Evolutionary conservation across 768 basidiomycete genomes (phyloP), one percentile per base, ranked within the genome.

Genomic region (Sarcodon aspratus): DNA sequence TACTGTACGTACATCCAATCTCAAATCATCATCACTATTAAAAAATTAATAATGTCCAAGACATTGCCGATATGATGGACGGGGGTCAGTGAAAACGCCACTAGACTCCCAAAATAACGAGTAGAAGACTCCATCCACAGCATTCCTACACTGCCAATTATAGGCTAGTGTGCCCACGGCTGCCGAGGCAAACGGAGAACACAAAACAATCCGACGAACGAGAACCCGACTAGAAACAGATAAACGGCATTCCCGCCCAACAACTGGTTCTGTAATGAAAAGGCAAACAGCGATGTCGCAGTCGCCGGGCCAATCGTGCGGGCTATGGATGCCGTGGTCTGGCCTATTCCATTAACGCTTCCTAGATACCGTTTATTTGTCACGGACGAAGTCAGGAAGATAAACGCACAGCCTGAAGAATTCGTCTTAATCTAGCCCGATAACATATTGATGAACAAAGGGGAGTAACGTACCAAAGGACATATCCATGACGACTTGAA

Each of bases 271-370:
- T 77, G 62, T 7, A 74, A 45, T 0, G 78, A 78, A 0, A 76
- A 53, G 1, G 81, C 73, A 53, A 78, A 82, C 12, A 82, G 59
- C 1, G 80, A 79, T 2, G 76, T 72, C 6, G 79, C 70, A 15
- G 72, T 54, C 10, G 75, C 67, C 0, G 80, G 80, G 1, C 75
- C 76, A 7, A 80, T 56, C 0, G 76, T 66, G 32, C 79, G 68
- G 54, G 72, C 64, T 4, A 68, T 61, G 0, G 73, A 75, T 3
- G 68, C 66, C 6, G 71, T 58, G 57, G 76, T 74, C 58, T 83
- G 79, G 5, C 69, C 77, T 34, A 80, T 51, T 2, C 79, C 77
- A 51, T 78, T 79, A 11, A 69, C 68, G 3, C 75, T 68, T 1
- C 75, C 79, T 9, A 84, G 63, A 9, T 73, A 59, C 1, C 50